These are phyloP conservation scores for Cryptosporidium sp. DNA, from an alignment of 169 alveolate genomes.

Conservation along the genomic window DNA sequence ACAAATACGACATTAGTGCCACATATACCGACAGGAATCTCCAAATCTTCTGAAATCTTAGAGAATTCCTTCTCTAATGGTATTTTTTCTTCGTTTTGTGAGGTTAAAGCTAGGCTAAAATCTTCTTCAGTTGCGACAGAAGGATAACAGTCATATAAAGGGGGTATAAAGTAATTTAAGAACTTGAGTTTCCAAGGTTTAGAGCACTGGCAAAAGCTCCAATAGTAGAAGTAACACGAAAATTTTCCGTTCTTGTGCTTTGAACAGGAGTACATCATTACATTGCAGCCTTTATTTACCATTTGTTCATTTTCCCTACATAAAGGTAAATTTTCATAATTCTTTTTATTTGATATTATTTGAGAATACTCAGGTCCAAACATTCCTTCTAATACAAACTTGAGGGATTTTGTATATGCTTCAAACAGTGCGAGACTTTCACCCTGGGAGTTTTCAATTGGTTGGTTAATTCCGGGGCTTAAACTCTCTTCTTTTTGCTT, in stretches of 20 bases:
- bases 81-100: neutral
- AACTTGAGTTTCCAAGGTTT: conserved; percentile 48
- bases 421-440: conserved; percentile 34
- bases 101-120: neutral
- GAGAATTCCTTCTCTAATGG: neutral
- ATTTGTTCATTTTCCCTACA: conserved; percentile 62
- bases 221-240: conserved; percentile 62
- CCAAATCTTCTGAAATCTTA: conserved; percentile 29
- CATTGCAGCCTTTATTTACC: conserved; percentile 65
- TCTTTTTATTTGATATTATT: neutral
- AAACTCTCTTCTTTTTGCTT: neutral
- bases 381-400: conserved; percentile 45
- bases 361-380: conserved; percentile 27
- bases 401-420: conserved; percentile 22
- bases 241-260: conserved; percentile 21
- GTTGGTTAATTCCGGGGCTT: neutral
- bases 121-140: conserved; percentile 56
- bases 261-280: conserved; percentile 60
- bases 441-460: conserved; percentile 7
- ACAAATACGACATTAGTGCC: conserved; percentile 17
- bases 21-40: conserved; percentile 70
- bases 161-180: conserved; percentile 45
- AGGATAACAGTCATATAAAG: conserved; percentile 72
- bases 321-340: conserved; percentile 19
- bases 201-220: conserved; percentile 70